Evolutionary conservation across 331 rosid genomes (phyloP).

Genomic region (Rhamnella rubrinervis): DNA sequence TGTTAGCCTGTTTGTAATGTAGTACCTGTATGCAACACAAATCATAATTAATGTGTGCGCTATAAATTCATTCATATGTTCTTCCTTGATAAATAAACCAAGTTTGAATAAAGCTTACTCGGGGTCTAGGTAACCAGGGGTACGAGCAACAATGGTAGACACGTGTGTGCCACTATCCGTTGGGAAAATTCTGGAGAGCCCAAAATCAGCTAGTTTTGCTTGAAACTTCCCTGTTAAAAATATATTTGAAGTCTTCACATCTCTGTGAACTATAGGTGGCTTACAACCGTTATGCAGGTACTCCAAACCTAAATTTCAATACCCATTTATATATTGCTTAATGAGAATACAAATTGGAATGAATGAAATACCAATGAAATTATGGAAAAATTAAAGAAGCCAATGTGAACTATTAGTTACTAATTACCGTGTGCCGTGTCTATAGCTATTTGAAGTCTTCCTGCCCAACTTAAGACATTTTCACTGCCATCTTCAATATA

Average conservation of each 20-base stretch:
- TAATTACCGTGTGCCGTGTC: slow-evolving; percentile 39
- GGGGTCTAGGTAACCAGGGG: slow-evolving; percentile 39
- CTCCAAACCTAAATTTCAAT: slow-evolving; percentile 32
- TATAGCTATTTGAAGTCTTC: slow-evolving; percentile 29
- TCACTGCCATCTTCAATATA: neutral
- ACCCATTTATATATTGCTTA: neutral
- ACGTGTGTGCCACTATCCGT: slow-evolving; percentile 6
- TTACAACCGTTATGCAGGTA: slow-evolving; percentile 34
- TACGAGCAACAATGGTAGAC: slow-evolving; percentile 25
- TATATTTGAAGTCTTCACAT: slow-evolving; percentile 38
- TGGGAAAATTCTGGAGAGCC: slow-evolving; percentile 30
- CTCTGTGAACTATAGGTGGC: slow-evolving; percentile 35
- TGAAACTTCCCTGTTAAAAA: slow-evolving; percentile 25
- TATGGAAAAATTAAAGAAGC: neutral
- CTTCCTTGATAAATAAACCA: too few relatives aligned
- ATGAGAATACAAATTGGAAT: neutral
- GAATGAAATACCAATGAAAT: neutral
- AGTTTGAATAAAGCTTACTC: too few relatives aligned
- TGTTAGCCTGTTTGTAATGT: slow-evolving; percentile 5
- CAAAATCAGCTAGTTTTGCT: slow-evolving; percentile 36
- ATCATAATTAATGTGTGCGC: too few relatives aligned
- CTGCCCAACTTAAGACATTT: slow-evolving; percentile 28
- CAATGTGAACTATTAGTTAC: neutral
- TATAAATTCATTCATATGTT: too few relatives aligned
- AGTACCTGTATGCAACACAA: slow-evolving; percentile 17